These are phyloP conservation scores for Gonium pectorale DNA, from an alignment of 139 green algal species.

Conservation along the genomic window DNA sequence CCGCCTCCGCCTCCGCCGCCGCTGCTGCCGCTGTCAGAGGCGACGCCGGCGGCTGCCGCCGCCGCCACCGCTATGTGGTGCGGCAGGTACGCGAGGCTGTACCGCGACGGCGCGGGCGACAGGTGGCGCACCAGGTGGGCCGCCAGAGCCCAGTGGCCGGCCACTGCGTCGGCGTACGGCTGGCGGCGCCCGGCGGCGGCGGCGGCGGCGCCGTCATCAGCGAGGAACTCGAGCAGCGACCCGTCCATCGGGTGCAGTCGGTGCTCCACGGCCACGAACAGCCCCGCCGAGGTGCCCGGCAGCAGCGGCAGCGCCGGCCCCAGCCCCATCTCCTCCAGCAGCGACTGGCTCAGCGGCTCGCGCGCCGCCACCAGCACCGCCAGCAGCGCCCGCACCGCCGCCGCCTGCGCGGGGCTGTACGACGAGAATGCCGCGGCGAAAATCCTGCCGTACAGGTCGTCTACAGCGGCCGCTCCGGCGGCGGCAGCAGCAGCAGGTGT, in stretches of 20 bases:
- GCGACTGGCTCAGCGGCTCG: too few relatives aligned
- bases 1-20: background rate
- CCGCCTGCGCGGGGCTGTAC: too few relatives aligned
- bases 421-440: too few relatives aligned
- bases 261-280: slow-evolving; percentile 5
- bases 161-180: too few relatives aligned
- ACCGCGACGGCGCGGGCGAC: background rate
- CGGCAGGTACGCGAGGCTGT: background rate
- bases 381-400: too few relatives aligned
- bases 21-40: background rate
- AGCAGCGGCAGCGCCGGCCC: background rate
- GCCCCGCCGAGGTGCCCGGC: background rate
- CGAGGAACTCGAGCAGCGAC: background rate
- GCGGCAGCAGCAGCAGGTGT: too few relatives aligned
- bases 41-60: background rate
- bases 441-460: too few relatives aligned
- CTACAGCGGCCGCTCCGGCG: too few relatives aligned
- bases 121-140: background rate
- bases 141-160: background rate
- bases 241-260: slow-evolving; percentile 2
- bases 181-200: background rate
- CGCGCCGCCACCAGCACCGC: too few relatives aligned
- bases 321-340: background rate
- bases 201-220: background rate
- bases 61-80: background rate